Percentiles rank a stretch among this genome's conserved stretches.
phyloP scores from a whole-genome alignment of 495 filamentous ascomycete genomes.

The Staphylotrichum longicolle region DNA sequence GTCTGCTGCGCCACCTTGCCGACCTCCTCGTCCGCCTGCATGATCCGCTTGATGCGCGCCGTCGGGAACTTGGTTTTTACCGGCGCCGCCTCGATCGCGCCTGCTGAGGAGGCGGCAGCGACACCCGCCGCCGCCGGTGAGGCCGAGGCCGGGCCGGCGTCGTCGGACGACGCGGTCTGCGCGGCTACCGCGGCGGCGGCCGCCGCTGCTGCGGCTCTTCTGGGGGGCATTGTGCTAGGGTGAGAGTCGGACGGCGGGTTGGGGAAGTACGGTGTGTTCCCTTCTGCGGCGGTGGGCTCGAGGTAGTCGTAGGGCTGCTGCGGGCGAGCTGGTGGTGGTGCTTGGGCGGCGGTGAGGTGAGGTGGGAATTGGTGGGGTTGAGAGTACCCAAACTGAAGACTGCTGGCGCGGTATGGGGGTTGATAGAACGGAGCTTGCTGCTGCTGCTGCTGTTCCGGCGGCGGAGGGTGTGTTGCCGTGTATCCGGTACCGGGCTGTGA shows the following conservation, averaged over 20 bases:
- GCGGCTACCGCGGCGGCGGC: constrained; percentile 16
- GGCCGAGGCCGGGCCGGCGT: background rate
- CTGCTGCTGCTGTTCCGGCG: constrained; percentile 21
- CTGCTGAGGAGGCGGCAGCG: constrained; percentile 19
- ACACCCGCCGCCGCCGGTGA: constrained; percentile 14
- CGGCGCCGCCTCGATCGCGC: constrained; percentile 53
- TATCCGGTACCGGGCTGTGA: constrained; percentile 14
- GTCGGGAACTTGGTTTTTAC: constrained; percentile 97
- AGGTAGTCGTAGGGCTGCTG: constrained; percentile 7
- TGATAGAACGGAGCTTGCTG: constrained; percentile 19
- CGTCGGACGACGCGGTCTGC: constrained; percentile 2
- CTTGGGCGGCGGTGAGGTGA: constrained; percentile 4
- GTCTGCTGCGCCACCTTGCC: constrained; percentile 98
- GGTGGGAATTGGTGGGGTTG: constrained; percentile 13
- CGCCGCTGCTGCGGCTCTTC: constrained; percentile 21
- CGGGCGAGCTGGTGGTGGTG: background rate
- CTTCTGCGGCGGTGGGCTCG: background rate
- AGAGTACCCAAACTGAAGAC: constrained; percentile 4
- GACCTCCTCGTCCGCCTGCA: constrained; percentile 99
- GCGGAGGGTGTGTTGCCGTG: constrained; percentile 13
- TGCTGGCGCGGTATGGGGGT: background rate
- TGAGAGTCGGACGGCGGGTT: background rate
- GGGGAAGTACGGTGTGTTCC: background rate
- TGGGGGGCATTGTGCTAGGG: constrained; percentile 18
- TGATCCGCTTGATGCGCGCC: constrained; percentile 96